Percentiles rank a stretch among this genome's conserved stretches.
These are phyloP conservation scores for Haplographium delicatum DNA, from an alignment of 495 filamentous ascomycete species.

Conservation along the genomic window DNA sequence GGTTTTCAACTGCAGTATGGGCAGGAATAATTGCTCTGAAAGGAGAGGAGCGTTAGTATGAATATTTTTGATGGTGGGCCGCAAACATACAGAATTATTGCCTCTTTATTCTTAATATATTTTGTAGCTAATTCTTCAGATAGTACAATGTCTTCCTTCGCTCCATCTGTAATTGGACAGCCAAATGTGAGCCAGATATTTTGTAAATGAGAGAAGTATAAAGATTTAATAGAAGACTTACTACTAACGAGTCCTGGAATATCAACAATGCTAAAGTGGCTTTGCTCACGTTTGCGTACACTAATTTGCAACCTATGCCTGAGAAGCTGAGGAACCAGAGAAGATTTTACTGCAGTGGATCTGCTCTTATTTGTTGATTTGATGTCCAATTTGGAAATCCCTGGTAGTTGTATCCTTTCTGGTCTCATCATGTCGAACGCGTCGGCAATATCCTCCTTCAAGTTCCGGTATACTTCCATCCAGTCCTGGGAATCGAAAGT, in stretches of 20 bases:
- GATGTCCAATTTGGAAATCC: background rate
- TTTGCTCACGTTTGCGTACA: constrained; percentile 3
- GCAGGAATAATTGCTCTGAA: constrained; percentile 29
- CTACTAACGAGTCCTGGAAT: constrained; percentile 33
- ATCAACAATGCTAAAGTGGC: constrained; percentile 9
- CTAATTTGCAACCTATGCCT: constrained; percentile 15
- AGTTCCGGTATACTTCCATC: constrained; percentile 22
- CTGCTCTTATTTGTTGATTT: background rate
- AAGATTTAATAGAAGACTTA: constrained; percentile 17
- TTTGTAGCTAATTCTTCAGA: constrained; percentile 31
- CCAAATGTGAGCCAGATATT: constrained; percentile 2
- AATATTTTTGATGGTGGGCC: constrained; percentile 19
- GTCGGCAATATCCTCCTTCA: constrained; percentile 28
- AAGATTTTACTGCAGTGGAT: constrained; percentile 1
- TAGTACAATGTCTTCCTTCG: constrained; percentile 7
- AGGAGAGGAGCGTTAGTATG: constrained; percentile 12
- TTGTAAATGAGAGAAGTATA: background rate
- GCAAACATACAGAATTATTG: constrained; percentile 38
- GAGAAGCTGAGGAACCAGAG: constrained; percentile 9
- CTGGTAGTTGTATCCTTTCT: constrained; percentile 33
- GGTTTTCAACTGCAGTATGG: constrained; percentile 27
- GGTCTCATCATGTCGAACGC: constrained; percentile 28
- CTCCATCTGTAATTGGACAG: constrained; percentile 15
- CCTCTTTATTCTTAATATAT: constrained; percentile 41
- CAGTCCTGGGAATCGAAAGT: constrained; percentile 26